Base-by-base conservation (phyloP, 345 rosid species). In the Luvunga scandens region DNA sequence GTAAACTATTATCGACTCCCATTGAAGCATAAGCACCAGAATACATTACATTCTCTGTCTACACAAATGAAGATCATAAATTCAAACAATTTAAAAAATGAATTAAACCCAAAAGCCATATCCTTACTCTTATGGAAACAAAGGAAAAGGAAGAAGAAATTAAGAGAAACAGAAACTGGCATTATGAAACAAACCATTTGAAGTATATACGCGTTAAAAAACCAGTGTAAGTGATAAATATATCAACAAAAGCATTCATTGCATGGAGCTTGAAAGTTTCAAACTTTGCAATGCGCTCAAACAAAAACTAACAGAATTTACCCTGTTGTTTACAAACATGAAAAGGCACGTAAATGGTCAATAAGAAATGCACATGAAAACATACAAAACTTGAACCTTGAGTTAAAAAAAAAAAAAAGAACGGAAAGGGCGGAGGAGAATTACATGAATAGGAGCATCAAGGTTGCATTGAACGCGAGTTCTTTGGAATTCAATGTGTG, bases 11-110 rank as follows among this genome's bases (percentile, higher is more conserved):
- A 79, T 92, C 97, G 61, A 91, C 87, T 77, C 91, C 92, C 81
- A 88, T 75, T 0, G 94, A 85, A 2, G 89, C 84, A 84, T 95
- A 95, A n/a, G 98, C 98, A 84, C 97, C 98, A n/a, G 92, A 88
- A 80, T 89, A 95, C 13, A 9, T 70, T 28, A 92, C 57, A 62
- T 80, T 86, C 69, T 87, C 87, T 25, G 98, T 92, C 99, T 95
- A 82, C 86, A 75, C 10, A 74, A 63, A 82, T 73, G 82, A 86
- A 30, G 34, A 66, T 28, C 65, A 53, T 18, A n/a, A 78, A 53
- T 24, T 72, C 4, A 16, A 65, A 62, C 8, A 34, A 60, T 28
- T 25, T 2, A 28, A 75, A 12, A 75, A 31, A 73, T 4, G 42
- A 25, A 38, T 21, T n/a, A 65, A 53, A 45, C 50, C 28, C 61